Evolutionary conservation across 495 filamentous ascomycete species (phyloP), one percentile per base, ranked within the genome.

Genomic region (Neurospora hispaniola): DNA sequence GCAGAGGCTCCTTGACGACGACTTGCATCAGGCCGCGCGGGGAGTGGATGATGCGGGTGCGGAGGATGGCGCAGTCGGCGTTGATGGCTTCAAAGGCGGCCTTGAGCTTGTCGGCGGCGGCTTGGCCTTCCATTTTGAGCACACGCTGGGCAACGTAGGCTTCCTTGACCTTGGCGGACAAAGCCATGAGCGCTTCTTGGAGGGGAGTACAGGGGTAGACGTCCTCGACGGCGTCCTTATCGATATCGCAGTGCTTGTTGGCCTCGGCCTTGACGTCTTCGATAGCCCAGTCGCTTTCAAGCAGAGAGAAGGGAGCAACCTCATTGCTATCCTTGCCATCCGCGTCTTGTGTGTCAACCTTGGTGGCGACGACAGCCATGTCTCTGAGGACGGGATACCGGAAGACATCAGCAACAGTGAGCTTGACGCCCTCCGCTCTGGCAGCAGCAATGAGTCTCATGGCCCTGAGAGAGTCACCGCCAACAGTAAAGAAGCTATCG

Each of bases 131-230:
- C 54, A 84, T 73, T 44, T 80, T 78, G 20, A 85, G 76, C 3
- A 84, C 81, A 5, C 79, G 74, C 72, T 87, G 87, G 6, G 88
- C 88, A 5, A 90, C 83, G 71, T 91, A 92, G 14, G 86, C 84
- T 54, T 87, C 86, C 5, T 79, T 79, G 1, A 86, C 84, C 75
- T 88, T 88, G 54, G 85, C 81, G 4, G 91, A 90, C 3, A 91
- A 78, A 2, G 88, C 88, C 78, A 92, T 82, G 20, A 93, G 83
- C 2, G 89, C 90, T 74, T 91, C 91, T 78, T 94, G 92, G 1
- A 92, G 80, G 12, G 91, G 86, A 6, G 88, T 91, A 82, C 90
- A 92, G 8, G 90, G 90, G 73, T 91, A 93, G 0, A 90, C 78
- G 78, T 93, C 89, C 48, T 87, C 84, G n/a, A 91, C 81, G 0